Conservation (phyloP, 2,329 filamentous ascomycete species). For the Myriosclerotinia scirpicola region DNA sequence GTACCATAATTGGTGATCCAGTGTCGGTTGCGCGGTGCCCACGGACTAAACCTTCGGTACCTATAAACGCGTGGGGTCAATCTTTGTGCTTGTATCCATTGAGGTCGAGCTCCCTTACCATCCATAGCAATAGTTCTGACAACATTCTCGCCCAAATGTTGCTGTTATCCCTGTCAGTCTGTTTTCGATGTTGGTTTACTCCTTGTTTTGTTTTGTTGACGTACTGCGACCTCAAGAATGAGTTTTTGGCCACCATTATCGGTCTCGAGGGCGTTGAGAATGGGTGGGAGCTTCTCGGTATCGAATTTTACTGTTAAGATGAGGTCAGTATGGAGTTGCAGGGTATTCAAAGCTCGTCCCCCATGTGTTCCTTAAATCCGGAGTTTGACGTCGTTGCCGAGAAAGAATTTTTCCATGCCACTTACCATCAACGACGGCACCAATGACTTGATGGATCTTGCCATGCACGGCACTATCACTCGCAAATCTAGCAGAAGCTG, state of each 20-base stretch:
- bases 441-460: conserved; percentile 84
- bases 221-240: conserved; percentile 93
- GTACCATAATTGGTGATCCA: conserved; percentile 92
- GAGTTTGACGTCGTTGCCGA: conserved; percentile 34
- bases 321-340: conserved; percentile 38
- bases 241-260: conserved; percentile 92
- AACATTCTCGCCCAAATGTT: conserved; percentile 99
- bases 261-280: conserved; percentile 95
- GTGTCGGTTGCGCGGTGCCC: conserved; percentile 83
- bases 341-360: conserved; percentile 26
- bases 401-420: conserved; percentile 45
- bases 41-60: conserved; percentile 99
- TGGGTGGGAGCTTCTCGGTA: conserved; percentile 85
- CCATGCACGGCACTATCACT: conserved; percentile 59
- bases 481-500: conserved; percentile 53
- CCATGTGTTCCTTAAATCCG: conserved; percentile 24
- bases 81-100: conserved; percentile 28
- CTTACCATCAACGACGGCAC: conserved; percentile 98
- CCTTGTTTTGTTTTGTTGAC: conserved; percentile 39
- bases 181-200: conserved; percentile 26
- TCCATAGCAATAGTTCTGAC: conserved; percentile 99
- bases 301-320: conserved; percentile 85
- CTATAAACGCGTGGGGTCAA: conserved; percentile 47
- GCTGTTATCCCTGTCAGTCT: conserved; percentile 57
- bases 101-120: conserved; percentile 59